Evolutionary conservation across 2,329 filamentous ascomycete genomes (phyloP).

Genomic region (Tricladium varicosporioides): DNA sequence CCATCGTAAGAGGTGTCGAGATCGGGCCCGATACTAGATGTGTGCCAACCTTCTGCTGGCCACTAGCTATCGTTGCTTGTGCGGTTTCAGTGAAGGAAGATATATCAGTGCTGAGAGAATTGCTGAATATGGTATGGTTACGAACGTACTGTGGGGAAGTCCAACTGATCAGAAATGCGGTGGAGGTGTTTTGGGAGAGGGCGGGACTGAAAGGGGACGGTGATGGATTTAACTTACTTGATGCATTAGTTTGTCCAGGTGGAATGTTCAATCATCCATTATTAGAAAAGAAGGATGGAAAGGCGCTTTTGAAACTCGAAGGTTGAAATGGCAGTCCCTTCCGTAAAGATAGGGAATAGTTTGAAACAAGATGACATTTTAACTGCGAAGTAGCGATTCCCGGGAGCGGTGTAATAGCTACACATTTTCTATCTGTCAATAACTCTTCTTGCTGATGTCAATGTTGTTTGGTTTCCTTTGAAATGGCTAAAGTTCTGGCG

Average conservation of each 20-base stretch:
- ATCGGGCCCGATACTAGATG: neutral
- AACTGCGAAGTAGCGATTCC: neutral
- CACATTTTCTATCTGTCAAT: too few species aligned
- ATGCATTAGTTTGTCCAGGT: neutral
- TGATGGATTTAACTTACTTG: neutral
- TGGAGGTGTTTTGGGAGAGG: constrained; percentile 6
- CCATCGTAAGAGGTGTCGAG: neutral
- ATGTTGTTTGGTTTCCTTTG: too few species aligned
- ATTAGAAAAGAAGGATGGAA: neutral
- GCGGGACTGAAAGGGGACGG: neutral
- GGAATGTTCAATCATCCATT: constrained; percentile 7
- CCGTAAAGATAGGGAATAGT: neutral
- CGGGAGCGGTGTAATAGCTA: too few species aligned
- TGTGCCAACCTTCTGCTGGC: constrained; percentile 2
- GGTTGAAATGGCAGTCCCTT: too few species aligned
- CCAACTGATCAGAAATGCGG: constrained; percentile 1
- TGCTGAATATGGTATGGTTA: constrained; percentile 5
- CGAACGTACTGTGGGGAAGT: constrained; percentile 9
- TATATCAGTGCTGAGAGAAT: neutral
- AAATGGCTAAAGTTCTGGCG: too few species aligned
- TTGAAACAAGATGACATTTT: neutral
- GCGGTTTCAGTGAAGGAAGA: constrained; percentile 1
- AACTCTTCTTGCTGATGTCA: too few species aligned
- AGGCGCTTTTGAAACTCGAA: neutral
- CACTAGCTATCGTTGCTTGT: constrained; percentile 7